Evolutionary conservation across 2,329 filamentous ascomycete species (phyloP).

Genomic region (Calycina marina): DNA sequence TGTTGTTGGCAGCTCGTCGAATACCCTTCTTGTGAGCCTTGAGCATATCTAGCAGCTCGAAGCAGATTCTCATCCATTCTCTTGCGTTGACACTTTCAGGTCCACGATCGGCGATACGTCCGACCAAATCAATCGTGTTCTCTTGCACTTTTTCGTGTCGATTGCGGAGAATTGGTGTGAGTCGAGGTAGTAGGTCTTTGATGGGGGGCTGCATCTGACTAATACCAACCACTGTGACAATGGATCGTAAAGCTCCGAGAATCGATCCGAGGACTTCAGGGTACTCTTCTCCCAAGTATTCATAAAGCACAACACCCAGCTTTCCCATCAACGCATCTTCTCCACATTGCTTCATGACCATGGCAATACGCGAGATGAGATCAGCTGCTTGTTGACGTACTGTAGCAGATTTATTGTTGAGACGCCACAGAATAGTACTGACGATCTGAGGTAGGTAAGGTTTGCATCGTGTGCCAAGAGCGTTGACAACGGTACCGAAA

Average conservation of each 20-base stretch:
- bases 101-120: conserved; percentile 92
- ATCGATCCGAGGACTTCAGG: conserved; percentile 96
- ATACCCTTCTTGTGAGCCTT: conserved; percentile 99
- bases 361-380: conserved; percentile 88
- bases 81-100: conserved; percentile 92
- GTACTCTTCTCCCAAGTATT: conserved; percentile 97
- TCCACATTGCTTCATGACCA: conserved; percentile 98
- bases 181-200: conserved; percentile 82
- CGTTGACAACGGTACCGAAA: conserved; percentile 94
- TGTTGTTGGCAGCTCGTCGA: conserved; percentile 95
- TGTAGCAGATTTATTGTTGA: conserved; percentile 96
- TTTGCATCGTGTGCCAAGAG: conserved; percentile 84
- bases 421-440: conserved; percentile 84
- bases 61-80: conserved; percentile 99
- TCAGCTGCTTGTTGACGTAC: conserved; percentile 95
- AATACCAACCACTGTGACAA: conserved; percentile 96
- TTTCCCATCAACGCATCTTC: conserved; percentile 95
- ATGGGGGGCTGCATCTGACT: conserved; percentile 97
- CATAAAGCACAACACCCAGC: conserved; percentile 85
- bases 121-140: conserved; percentile 95
- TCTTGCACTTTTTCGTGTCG: conserved; percentile 98
- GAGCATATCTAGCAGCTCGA: conserved; percentile 96
- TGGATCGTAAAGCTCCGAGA: conserved; percentile 82
- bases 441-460: conserved; percentile 94
- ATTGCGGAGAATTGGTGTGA: conserved; percentile 96